Base-by-base conservation (phyloP, 2,329 filamentous ascomycete genomes). In the Lasiodiplodia gonubiensis region DNA sequence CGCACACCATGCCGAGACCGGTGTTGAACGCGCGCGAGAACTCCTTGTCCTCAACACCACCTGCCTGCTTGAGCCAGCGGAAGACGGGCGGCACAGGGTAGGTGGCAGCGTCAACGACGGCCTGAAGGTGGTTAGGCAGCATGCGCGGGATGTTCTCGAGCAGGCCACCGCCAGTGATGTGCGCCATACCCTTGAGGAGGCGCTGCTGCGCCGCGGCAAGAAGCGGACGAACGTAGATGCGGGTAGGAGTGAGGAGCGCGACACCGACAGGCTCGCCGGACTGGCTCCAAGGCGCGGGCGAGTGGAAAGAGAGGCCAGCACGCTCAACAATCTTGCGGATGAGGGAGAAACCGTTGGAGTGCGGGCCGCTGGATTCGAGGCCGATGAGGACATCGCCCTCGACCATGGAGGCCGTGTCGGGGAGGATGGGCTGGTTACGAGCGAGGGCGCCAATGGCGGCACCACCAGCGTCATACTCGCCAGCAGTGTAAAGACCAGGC, bases 321-420 rank as follows among this genome's bases (percentile, higher is more conserved):
- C 86, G 85, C 72, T 92, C 88, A 70, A 98, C 85, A 74, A 98
- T 94, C 76, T 92, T 92, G 69, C 95, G 91, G 39, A 98, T 91
- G n/a, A 99, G 89, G 0, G 94, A 97, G 84, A 97, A 99, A 59
- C 95, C 95, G 80, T 99, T 99, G 39, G 94, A 97, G 84, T 99
- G 95, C 1, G 94, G 88, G 37, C 95, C 95, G 67, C 88, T 92
- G 27, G 93, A 97, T 12, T 87, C 90, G 12, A 99, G 85, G 25
- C 93, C 95, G 5, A 99, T 84, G 2, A 99, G 86, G 3, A 97
- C 84, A 76, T 99, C 94, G 35, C 94, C 95, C 69, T 86, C 84
- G 8, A 81, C 80, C 94, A 99, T 98, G 71, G 85, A 85, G 11
- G 87, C 84, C 70, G 87, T 90, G 72, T 90, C 87, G 0, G 95